Evolutionary conservation across 805 yeast species (phyloP).

Genomic region (Wickerhamomyces xylosicus): DNA sequence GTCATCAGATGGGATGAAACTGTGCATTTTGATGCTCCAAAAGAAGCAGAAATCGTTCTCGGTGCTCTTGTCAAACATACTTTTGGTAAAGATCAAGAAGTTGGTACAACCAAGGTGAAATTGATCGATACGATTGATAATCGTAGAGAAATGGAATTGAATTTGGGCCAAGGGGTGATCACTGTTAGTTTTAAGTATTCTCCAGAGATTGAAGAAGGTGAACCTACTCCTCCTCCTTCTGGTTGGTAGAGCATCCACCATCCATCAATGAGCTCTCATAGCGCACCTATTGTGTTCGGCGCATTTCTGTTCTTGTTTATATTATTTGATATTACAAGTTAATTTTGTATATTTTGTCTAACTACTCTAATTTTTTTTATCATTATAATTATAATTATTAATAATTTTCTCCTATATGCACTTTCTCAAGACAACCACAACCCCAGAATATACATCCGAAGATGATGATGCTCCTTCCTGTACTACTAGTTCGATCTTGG

Average conservation of each 20-base stretch:
- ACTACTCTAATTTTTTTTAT: no score
- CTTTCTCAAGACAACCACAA: no score
- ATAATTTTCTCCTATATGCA: no score
- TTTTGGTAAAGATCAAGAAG: slow-evolving; percentile 56
- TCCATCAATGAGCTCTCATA: no score
- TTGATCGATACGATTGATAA: slow-evolving; percentile 40
- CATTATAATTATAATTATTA: no score
- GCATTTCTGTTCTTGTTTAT: no score
- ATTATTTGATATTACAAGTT: no score
- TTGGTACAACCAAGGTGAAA: slow-evolving; percentile 48
- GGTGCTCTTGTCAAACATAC: slow-evolving; percentile 57
- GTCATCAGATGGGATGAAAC: slow-evolving; percentile 50
- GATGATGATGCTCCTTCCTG: no score
- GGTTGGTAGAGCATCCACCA: slow-evolving; percentile 12
- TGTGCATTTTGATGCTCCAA: slow-evolving; percentile 54
- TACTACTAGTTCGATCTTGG: no score
- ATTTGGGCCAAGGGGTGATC: slow-evolving; percentile 31
- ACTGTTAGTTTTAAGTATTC: slow-evolving; percentile 30
- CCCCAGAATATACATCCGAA: no score
- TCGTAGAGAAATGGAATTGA: slow-evolving; percentile 29
- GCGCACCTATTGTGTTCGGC: no score
- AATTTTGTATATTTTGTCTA: no score
- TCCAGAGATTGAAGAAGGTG: slow-evolving; percentile 13
- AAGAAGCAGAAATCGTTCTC: slow-evolving; percentile 50
- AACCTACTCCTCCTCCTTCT: slow-evolving; percentile 11